phyloP scores from a whole-genome alignment of 2,329 filamentous ascomycete genomes.

The Trichophyton benhamiae region DNA sequence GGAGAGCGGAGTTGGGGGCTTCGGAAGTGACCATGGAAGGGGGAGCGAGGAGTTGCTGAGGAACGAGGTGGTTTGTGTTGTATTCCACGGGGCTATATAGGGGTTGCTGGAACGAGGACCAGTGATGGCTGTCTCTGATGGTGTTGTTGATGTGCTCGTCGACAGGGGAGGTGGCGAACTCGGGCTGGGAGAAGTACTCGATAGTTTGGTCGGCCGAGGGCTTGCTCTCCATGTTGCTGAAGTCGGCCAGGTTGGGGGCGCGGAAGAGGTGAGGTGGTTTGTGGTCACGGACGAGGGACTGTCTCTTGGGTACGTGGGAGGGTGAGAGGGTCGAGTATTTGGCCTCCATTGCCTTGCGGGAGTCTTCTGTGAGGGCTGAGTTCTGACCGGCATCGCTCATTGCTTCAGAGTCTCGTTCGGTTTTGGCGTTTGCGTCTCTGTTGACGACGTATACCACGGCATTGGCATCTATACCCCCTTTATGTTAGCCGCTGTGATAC shows the following conservation, averaged over 20 bases:
- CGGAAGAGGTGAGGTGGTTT: not conserved
- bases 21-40: not conserved
- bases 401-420: conserved; percentile 9
- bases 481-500: not conserved
- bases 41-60: not conserved
- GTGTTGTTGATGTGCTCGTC: conserved; percentile 1
- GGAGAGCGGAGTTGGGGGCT: not conserved
- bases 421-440: conserved; percentile 19
- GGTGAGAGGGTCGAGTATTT: not conserved
- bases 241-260: not conserved
- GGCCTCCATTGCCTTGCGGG: not conserved
- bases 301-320: not conserved
- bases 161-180: conserved; percentile 4
- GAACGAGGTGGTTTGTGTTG: not conserved
- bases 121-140: not conserved
- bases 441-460: conserved; percentile 29
- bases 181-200: conserved; percentile 3
- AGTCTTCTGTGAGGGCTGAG: not conserved
- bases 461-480: conserved; percentile 19
- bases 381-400: conserved; percentile 5
- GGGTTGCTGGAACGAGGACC: conserved; percentile 4
- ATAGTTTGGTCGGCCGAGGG: not conserved
- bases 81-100: conserved; percentile 3
- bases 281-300: not conserved
- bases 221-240: not conserved